Evolutionary conservation across 768 basidiomycete genomes (phyloP).

Genomic region (Pluteus cervinus): DNA sequence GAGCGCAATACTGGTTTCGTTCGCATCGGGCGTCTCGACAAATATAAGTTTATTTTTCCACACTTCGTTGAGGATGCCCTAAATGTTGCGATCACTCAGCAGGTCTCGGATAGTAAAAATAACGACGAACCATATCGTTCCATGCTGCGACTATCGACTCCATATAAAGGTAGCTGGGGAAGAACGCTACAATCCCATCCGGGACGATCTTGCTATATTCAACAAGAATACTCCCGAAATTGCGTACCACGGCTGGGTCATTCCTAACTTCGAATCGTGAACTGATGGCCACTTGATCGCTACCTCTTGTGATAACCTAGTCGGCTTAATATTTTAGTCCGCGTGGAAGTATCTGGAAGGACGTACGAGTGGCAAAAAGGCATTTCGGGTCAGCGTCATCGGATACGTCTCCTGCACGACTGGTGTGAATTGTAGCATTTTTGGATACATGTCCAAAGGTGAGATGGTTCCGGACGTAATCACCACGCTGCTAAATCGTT

Average conservation of each 20-base stretch:
- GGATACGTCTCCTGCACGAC: constrained; percentile 96
- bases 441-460: constrained; percentile 99
- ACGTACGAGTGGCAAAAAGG: constrained; percentile 88
- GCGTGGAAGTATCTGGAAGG: constrained; percentile 2
- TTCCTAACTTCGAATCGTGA: constrained; percentile 98
- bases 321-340: constrained; percentile 6
- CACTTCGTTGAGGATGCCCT: constrained; percentile 98
- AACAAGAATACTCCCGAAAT: constrained; percentile 96
- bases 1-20: constrained; percentile 95
- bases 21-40: constrained; percentile 98
- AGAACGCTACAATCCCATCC: constrained; percentile 98
- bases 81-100: constrained; percentile 1
- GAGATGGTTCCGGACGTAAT: constrained; percentile 99
- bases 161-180: constrained; percentile 99
- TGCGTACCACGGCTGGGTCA: constrained; percentile 97
- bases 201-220: constrained; percentile 98
- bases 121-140: constrained; percentile 91
- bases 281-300: constrained; percentile 97
- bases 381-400: constrained; percentile 95
- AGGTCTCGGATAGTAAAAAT: neutral
- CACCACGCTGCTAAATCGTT: constrained; percentile 95
- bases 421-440: constrained; percentile 97
- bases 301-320: constrained; percentile 95
- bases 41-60: constrained; percentile 99
- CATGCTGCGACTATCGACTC: constrained; percentile 99